Evolutionary conservation across 208 protist genomes (phyloP).

Genomic region (Leishmania tropica): DNA sequence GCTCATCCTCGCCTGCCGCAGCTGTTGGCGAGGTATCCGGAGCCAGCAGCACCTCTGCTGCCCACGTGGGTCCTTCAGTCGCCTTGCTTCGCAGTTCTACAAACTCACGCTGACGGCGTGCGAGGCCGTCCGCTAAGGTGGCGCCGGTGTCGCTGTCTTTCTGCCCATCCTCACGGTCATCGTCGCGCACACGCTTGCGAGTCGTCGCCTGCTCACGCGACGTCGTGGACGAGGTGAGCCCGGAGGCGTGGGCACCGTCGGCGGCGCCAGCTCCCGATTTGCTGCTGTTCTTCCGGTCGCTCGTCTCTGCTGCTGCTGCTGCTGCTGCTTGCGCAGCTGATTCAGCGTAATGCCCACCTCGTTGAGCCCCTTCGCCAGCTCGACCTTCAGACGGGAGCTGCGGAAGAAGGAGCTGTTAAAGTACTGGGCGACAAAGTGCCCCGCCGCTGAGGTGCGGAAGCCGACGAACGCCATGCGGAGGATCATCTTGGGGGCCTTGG

Average conservation of each 20-base stretch:
- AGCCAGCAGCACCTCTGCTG: conserved; percentile 67
- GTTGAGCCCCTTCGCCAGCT: conserved; percentile 74
- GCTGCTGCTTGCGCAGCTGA: conserved; percentile 37
- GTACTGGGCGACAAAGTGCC: conserved; percentile 86
- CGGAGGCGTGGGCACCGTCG: background rate
- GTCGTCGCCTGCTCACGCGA: background rate
- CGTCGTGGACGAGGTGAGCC: conserved; percentile 12
- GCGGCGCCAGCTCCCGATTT: background rate
- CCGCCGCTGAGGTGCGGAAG: conserved; percentile 86
- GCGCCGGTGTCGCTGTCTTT: conserved; percentile 6
- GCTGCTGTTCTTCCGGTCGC: background rate
- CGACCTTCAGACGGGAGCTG: conserved; percentile 90
- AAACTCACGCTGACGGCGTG: conserved; percentile 54
- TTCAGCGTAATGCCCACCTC: conserved; percentile 71
- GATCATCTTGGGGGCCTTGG: conserved; percentile 32
- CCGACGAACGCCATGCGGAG: conserved; percentile 97
- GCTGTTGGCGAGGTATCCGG: conserved; percentile 2
- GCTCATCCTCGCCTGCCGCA: background rate
- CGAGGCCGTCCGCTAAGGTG: conserved; percentile 6
- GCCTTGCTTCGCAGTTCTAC: conserved; percentile 65
- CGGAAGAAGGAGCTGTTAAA: conserved; percentile 96
- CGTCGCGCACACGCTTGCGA: conserved; percentile 1
- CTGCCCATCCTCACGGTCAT: background rate
- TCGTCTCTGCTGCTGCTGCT: conserved; percentile 24
- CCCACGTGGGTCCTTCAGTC: conserved; percentile 71